phyloP scores from a whole-genome alignment of 2,329 filamentous ascomycete species.

The Decorospora gaudefroyi region DNA sequence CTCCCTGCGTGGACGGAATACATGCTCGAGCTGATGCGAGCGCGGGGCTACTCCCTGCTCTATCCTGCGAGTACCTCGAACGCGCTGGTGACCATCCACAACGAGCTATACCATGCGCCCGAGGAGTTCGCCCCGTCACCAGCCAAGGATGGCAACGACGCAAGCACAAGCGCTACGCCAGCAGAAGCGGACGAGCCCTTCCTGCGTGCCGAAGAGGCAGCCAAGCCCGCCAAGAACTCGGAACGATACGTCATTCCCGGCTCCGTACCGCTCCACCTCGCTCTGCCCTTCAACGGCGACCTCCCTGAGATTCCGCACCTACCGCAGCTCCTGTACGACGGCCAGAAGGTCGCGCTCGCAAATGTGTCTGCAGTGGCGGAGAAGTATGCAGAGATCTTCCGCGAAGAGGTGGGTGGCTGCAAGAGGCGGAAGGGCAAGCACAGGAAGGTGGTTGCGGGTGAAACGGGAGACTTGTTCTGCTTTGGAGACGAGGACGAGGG shows the following conservation, averaged over 20 bases:
- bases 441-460: slow-evolving; percentile 43
- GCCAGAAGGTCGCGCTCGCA: slow-evolving; percentile 52
- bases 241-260: slow-evolving; percentile 58
- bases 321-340: slow-evolving; percentile 68
- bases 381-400: slow-evolving; percentile 64
- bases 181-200: slow-evolving; percentile 42
- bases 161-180: slow-evolving; percentile 6
- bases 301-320: slow-evolving; percentile 56
- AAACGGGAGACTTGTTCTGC: slow-evolving; percentile 69
- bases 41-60: slow-evolving; percentile 75
- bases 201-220: slow-evolving; percentile 47
- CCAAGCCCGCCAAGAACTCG: slow-evolving; percentile 13
- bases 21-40: slow-evolving; percentile 73
- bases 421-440: slow-evolving; percentile 43
- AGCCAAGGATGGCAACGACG: slow-evolving; percentile 2
- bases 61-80: slow-evolving; percentile 67
- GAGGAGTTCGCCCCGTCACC: slow-evolving; percentile 61
- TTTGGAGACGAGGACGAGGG: slow-evolving; percentile 46
- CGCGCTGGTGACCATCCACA: slow-evolving; percentile 73
- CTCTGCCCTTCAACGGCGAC: slow-evolving; percentile 55
- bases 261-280: slow-evolving; percentile 51
- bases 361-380: slow-evolving; percentile 54
- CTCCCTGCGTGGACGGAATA: slow-evolving; percentile 80
- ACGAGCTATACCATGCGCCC: slow-evolving; percentile 71
- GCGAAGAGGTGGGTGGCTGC: slow-evolving; percentile 70